Conservation (phyloP, 371 early-diverging fungal genomes). For the Gilbertella persicaria region DNA sequence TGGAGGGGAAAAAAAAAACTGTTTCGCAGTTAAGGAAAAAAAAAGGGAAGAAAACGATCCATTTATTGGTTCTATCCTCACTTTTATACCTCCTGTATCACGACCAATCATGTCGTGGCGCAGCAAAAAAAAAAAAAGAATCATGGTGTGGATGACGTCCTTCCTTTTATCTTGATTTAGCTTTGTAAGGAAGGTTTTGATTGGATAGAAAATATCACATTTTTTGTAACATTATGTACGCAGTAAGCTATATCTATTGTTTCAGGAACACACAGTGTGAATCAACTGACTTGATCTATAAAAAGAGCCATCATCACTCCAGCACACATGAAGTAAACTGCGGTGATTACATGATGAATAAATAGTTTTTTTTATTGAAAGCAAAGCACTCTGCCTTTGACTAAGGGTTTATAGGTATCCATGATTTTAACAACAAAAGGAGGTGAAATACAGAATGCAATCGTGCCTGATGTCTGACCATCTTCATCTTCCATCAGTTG, state of each 20-base stretch:
- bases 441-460: slow-evolving; percentile 50
- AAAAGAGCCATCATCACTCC: no score
- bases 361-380: no score
- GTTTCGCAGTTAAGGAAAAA: slow-evolving; percentile 25
- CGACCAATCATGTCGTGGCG: slow-evolving; percentile 20
- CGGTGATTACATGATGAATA: no score
- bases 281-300: no score
- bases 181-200: no score
- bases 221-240: no score
- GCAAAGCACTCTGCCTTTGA: slow-evolving; percentile 49
- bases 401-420: slow-evolving; percentile 26
- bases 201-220: no score
- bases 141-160: neutral
- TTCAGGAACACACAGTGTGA: no score
- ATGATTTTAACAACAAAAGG: slow-evolving; percentile 42
- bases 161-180: slow-evolving; percentile 1
- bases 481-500: slow-evolving; percentile 44
- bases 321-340: no score
- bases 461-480: slow-evolving; percentile 32
- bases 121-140: slow-evolving; percentile 9
- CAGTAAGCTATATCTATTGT: no score
- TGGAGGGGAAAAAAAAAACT: no score
- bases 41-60: neutral
- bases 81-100: slow-evolving; percentile 10
- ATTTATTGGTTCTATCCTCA: slow-evolving; percentile 14